These are phyloP conservation scores for Schwanniomyces sp. DNA, from an alignment of 805 yeast genomes.

Conservation along the genomic window DNA sequence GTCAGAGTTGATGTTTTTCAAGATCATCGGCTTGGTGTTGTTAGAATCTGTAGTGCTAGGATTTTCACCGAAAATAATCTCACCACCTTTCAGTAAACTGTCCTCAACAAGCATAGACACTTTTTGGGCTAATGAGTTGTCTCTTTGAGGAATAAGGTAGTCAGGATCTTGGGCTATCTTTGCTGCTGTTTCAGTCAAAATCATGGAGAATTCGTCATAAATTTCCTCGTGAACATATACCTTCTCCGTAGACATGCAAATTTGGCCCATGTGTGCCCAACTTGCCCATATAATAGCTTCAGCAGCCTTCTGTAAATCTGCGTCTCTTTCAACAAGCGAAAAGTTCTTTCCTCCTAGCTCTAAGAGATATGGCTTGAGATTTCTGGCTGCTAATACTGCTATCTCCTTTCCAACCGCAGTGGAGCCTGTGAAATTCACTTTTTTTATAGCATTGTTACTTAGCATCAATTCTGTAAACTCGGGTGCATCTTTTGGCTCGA, in stretches of 20 bases:
- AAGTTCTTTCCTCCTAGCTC: slow-evolving; percentile 50
- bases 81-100: slow-evolving; percentile 40
- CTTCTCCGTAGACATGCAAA: slow-evolving; percentile 47
- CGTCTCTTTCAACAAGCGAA: slow-evolving; percentile 31
- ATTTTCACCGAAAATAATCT: slow-evolving; percentile 20
- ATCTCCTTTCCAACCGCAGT: slow-evolving; percentile 37
- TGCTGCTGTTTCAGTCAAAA: slow-evolving; percentile 15
- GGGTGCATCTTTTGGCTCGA: slow-evolving; percentile 22
- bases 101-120: slow-evolving; percentile 28
- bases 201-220: slow-evolving; percentile 26
- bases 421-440: slow-evolving; percentile 49
- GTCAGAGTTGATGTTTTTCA: slow-evolving; percentile 26
- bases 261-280: slow-evolving; percentile 48
- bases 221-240: slow-evolving; percentile 34
- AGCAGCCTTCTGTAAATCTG: slow-evolving; percentile 32
- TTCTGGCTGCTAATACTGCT: slow-evolving; percentile 34
- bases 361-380: slow-evolving; percentile 40
- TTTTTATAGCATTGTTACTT: slow-evolving; percentile 24
- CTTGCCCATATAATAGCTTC: slow-evolving; percentile 26
- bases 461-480: slow-evolving; percentile 24
- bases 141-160: slow-evolving; percentile 28
- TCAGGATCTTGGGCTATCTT: slow-evolving; percentile 16
- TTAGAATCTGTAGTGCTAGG: slow-evolving; percentile 1
- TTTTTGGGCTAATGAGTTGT: slow-evolving; percentile 16
- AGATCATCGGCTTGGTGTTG: slow-evolving; percentile 25